phyloP scores from a whole-genome alignment of 2,329 filamentous ascomycete species.

The Curvularia sp. region DNA sequence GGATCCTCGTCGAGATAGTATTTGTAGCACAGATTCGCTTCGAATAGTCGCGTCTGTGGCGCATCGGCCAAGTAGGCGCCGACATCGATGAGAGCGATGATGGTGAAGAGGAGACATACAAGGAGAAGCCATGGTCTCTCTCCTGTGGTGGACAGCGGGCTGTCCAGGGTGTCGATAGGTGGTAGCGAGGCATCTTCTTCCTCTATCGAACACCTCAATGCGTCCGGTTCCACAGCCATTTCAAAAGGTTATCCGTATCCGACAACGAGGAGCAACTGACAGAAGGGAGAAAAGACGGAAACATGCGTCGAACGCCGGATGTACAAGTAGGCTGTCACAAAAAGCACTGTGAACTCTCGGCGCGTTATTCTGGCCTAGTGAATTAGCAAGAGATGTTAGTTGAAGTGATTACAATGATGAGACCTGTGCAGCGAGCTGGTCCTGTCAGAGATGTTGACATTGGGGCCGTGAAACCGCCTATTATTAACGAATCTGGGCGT shows the following conservation, averaged over 20 bases:
- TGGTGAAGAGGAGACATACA: slow-evolving; percentile 47
- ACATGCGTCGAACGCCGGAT: background rate
- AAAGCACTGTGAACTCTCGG: background rate
- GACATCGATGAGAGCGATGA: slow-evolving; percentile 57
- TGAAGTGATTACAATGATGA: background rate
- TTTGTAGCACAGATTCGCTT: slow-evolving; percentile 58
- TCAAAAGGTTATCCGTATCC: background rate
- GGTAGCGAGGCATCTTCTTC: slow-evolving; percentile 33
- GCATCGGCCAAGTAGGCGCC: slow-evolving; percentile 55
- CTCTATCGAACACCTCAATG: slow-evolving; percentile 21
- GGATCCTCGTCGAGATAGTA: slow-evolving; percentile 55
- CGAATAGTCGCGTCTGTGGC: slow-evolving; percentile 58
- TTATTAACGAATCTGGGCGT: background rate
- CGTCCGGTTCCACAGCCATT: slow-evolving; percentile 18
- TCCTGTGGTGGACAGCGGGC: slow-evolving; percentile 7
- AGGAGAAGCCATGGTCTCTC: slow-evolving; percentile 46
- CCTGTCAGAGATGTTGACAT: background rate
- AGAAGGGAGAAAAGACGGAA: background rate
- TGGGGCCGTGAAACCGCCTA: background rate
- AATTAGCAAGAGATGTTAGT: background rate
- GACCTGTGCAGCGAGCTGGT: background rate
- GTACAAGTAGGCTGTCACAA: background rate
- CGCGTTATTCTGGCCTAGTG: background rate
- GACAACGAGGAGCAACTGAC: background rate
- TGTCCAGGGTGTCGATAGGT: slow-evolving; percentile 12